A percentile compares a stretch with the other conserved stretches of the same genome.
Evolutionary conservation across 1,284 basidiomycete genomes (phyloP).

Genomic region (Ganoderma meredithae): DNA sequence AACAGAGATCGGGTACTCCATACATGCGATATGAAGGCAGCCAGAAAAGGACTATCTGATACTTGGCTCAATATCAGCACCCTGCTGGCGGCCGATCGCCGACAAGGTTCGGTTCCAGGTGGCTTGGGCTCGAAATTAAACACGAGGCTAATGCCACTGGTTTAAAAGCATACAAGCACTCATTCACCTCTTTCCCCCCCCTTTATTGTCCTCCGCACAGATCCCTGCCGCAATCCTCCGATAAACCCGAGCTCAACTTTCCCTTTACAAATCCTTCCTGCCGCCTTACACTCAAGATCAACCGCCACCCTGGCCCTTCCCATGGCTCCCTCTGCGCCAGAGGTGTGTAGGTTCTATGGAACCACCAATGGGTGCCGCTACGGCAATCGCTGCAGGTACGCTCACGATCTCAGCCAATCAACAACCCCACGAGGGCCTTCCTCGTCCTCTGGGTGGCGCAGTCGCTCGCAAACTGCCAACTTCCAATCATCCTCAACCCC

Average conservation of each 20-base stretch:
- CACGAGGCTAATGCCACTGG: background rate
- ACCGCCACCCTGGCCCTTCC: background rate
- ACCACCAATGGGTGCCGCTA: slow-evolving; percentile 22
- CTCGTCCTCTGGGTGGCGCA: slow-evolving; percentile 13
- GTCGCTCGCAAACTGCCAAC: slow-evolving; percentile 16
- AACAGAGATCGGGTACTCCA: background rate
- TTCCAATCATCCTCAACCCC: slow-evolving; percentile 3
- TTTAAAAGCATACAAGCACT: background rate
- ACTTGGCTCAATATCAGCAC: background rate
- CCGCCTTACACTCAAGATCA: background rate
- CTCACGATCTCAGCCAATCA: slow-evolving; percentile 29
- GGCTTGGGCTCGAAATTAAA: background rate
- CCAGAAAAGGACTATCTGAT: background rate
- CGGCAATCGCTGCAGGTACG: slow-evolving; percentile 29
- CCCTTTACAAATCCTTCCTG: background rate
- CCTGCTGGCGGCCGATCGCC: background rate
- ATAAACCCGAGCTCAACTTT: background rate
- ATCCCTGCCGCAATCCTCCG: background rate
- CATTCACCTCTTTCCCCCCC: background rate
- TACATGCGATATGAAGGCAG: background rate
- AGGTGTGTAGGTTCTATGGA: slow-evolving; percentile 16
- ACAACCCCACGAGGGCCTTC: slow-evolving; percentile 13
- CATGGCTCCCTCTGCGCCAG: slow-evolving; percentile 19
- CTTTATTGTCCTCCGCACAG: background rate
- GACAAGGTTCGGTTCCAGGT: background rate